Percentiles rank a stretch among this genome's conserved stretches.
Conservation (phyloP, 129 eudicot genomes). For the Pseudognaphalium luteoalbum region DNA sequence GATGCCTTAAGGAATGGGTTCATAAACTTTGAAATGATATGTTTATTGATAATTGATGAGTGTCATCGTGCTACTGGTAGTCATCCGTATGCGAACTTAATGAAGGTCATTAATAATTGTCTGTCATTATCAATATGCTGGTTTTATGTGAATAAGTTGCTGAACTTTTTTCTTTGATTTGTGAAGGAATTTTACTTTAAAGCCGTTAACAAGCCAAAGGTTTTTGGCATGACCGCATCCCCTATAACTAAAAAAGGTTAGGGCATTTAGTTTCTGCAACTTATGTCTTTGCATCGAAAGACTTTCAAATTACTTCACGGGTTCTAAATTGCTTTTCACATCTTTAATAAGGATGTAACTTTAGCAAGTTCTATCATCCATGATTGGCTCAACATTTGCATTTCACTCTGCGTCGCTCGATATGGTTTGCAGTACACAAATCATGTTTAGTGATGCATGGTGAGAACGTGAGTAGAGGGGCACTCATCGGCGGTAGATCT, state of each 20-base stretch:
- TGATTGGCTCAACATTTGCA: constrained; percentile 30
- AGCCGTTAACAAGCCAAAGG: constrained; percentile 53
- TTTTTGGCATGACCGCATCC: constrained; percentile 85
- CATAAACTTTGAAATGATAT: constrained; percentile 46
- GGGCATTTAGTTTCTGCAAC: neutral
- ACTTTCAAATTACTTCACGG: neutral
- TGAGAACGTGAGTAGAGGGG: constrained; percentile 26
- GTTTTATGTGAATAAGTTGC: constrained; percentile 12
- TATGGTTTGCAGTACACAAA: constrained; percentile 31
- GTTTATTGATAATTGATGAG: constrained; percentile 71
- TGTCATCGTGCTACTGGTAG: constrained; percentile 75
- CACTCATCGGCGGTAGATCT: constrained; percentile 25
- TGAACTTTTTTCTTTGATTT: constrained; percentile 1
- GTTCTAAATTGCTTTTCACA: neutral
- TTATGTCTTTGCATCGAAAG: neutral
- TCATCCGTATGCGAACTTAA: constrained; percentile 70
- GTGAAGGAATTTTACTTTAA: constrained; percentile 76
- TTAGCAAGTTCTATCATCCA: constrained; percentile 9
- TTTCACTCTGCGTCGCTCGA: constrained; percentile 23
- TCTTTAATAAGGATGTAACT: neutral
- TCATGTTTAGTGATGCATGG: constrained; percentile 33
- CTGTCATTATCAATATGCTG: constrained; percentile 1
- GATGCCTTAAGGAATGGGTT: constrained; percentile 75
- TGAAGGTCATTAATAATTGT: constrained; percentile 58
- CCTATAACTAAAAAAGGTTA: constrained; percentile 68